Percentiles rank a stretch among this genome's conserved stretches.
Conservation (phyloP, 73 alveolate species). For the Halteria grandinella region DNA sequence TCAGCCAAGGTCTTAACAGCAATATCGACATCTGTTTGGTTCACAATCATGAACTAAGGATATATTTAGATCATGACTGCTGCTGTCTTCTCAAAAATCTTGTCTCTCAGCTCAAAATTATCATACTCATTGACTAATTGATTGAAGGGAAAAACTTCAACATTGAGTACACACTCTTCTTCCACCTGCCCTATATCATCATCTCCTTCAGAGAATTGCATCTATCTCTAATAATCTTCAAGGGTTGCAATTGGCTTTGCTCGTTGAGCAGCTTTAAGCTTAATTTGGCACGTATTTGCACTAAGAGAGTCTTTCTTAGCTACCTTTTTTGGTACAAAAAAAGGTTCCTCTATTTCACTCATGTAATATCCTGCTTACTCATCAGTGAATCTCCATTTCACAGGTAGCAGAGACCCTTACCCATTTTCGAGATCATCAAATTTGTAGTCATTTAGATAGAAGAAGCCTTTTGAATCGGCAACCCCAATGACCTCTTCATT, state of each 20-base stretch:
- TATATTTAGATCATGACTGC: constrained; percentile 37
- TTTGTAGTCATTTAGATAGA: constrained; percentile 26
- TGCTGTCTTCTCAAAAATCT: constrained; percentile 19
- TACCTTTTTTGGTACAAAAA: no score
- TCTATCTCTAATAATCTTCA: no score
- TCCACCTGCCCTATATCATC: background rate
- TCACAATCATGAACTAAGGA: constrained; percentile 51
- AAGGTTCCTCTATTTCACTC: no score
- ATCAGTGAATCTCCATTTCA: constrained; percentile 7
- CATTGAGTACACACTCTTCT: background rate
- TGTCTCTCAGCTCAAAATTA: constrained; percentile 59
- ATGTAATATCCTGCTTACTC: background rate
- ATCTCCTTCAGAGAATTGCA: background rate
- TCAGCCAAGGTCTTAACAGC: background rate
- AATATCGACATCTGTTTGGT: constrained; percentile 37
- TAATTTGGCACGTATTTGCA: no score
- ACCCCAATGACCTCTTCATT: background rate
- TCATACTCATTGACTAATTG: constrained; percentile 56
- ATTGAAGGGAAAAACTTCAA: constrained; percentile 35
- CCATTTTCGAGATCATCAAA: background rate
- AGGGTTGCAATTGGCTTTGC: background rate
- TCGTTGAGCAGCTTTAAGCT: no score
- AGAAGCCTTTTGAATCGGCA: constrained; percentile 14
- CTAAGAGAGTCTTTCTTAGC: no score
- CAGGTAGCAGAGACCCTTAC: background rate